Evolutionary conservation across 306 rosid species (phyloP).

Genomic region (Malus domestica): ASM211411v1 NC_041805.1:6842501-6843000

Average conservation of each 20-base stretch:
- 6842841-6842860: slow-evolving; percentile 9
- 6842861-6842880: slow-evolving; percentile 9
- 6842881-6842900: slow-evolving; percentile 31
- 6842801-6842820: neutral
- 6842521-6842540: too few relatives aligned
- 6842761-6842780: slow-evolving; percentile 7
- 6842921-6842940: slow-evolving; percentile 66
- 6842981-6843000: slow-evolving; percentile 74
- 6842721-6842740: slow-evolving; percentile 3
- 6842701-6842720: neutral
- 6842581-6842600: too few relatives aligned
- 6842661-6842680: neutral
- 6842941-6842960: slow-evolving; percentile 62
- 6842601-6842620: too few relatives aligned
- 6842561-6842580: too few relatives aligned
- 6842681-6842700: neutral
- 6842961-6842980: slow-evolving; percentile 33
- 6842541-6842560: too few relatives aligned
- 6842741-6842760: slow-evolving; percentile 32
- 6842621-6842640: too few relatives aligned
- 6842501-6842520: too few relatives aligned
- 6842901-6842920: slow-evolving; percentile 65
- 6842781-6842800: slow-evolving; percentile 6
- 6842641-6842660: too few relatives aligned
- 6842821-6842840: slow-evolving; percentile 26